These are phyloP conservation scores for Phytophthora parvispora DNA, from an alignment of 352 stramenopile genomes.

Conservation along the genomic window DNA sequence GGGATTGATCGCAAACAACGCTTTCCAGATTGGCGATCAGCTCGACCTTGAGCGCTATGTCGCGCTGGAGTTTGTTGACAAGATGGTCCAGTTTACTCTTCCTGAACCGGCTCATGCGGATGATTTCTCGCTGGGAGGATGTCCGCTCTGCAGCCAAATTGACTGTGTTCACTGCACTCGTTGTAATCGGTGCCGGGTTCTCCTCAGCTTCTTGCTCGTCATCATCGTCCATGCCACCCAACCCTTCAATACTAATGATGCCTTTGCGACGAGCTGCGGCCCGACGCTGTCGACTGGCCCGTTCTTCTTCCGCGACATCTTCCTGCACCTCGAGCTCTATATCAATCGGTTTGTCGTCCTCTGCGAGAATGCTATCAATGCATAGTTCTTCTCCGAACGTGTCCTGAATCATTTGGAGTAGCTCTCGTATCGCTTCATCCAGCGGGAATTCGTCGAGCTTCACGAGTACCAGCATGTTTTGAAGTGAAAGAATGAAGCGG, in stretches of 20 bases:
- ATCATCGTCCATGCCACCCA: constrained; percentile 12
- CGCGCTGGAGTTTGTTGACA: constrained; percentile 68
- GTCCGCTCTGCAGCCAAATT: constrained; percentile 4
- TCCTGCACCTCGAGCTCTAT: constrained; percentile 74
- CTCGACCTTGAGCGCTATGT: constrained; percentile 54
- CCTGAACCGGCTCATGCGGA: constrained; percentile 73
- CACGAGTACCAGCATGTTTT: constrained; percentile 77
- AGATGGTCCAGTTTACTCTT: constrained; percentile 76
- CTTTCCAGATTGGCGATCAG: constrained; percentile 59
- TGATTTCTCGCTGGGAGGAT: constrained; percentile 30
- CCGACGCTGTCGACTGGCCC: constrained; percentile 30
- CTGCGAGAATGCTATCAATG: constrained; percentile 57
- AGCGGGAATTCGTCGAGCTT: constrained; percentile 83
- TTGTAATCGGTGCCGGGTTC: constrained; percentile 1
- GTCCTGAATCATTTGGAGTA: constrained; percentile 70
- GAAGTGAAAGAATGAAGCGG: constrained; percentile 64
- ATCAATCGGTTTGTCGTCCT: constrained; percentile 70
- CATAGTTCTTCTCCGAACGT: constrained; percentile 68
- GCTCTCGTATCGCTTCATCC: constrained; percentile 78
- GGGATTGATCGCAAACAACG: constrained; percentile 65
- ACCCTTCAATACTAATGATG: constrained; percentile 17
- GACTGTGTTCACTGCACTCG: not conserved
- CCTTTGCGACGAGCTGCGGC: constrained; percentile 27
- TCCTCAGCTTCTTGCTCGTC: constrained; percentile 1
- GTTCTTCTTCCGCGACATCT: constrained; percentile 54